These are phyloP conservation scores for Metschnikowia orientalis DNA, from an alignment of 805 yeast genomes.

Conservation along the genomic window DNA sequence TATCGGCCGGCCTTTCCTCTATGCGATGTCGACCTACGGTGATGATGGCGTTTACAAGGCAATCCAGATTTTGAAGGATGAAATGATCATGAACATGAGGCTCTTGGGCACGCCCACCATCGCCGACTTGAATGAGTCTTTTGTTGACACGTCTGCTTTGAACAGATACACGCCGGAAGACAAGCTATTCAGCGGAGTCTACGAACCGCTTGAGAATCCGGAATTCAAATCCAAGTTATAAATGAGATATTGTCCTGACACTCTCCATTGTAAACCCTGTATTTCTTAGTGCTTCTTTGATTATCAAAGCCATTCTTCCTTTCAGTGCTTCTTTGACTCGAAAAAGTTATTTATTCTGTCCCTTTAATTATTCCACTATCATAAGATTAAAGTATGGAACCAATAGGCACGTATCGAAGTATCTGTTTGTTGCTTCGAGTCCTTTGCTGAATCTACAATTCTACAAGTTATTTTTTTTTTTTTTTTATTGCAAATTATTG, in stretches of 20 bases:
- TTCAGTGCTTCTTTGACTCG: too few species aligned
- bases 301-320: too few species aligned
- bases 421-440: too few species aligned
- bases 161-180: constrained; percentile 50
- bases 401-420: too few species aligned
- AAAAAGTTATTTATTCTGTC: too few species aligned
- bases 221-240: constrained; percentile 36
- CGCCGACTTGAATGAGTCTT: constrained; percentile 47
- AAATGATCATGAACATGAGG: constrained; percentile 62
- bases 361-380: too few species aligned
- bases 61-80: constrained; percentile 56
- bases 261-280: too few species aligned
- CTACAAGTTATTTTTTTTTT: not conserved
- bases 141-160: constrained; percentile 52
- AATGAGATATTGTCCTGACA: not conserved
- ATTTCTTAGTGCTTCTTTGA: too few species aligned
- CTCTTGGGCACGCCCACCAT: constrained; percentile 55
- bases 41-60: constrained; percentile 67
- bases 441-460: not conserved
- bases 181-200: constrained; percentile 48
- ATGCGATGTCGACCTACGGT: constrained; percentile 78
- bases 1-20: constrained; percentile 69
- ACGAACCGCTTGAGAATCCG: constrained; percentile 52
- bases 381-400: too few species aligned
- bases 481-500: too few species aligned